Conservation (phyloP, 2,329 filamentous ascomycete species). For the Cercospora sesami region DNA sequence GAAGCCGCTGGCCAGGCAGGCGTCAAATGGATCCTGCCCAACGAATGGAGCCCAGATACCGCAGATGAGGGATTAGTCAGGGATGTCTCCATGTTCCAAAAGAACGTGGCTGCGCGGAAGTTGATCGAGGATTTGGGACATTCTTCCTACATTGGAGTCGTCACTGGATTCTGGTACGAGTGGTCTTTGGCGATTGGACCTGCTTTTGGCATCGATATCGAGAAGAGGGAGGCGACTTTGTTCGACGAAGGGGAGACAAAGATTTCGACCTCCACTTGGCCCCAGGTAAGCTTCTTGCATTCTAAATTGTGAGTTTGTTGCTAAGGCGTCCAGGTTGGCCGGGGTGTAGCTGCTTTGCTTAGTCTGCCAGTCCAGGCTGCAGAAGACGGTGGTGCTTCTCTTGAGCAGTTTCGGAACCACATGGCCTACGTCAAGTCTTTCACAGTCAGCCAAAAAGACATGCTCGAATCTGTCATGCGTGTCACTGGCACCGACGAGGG, state of each 20-base stretch:
- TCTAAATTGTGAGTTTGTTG: neutral
- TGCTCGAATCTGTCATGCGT: constrained; percentile 61
- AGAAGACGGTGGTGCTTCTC: neutral
- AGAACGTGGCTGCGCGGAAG: neutral
- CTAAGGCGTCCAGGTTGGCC: neutral
- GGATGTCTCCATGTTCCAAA: neutral
- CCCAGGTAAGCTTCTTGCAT: neutral
- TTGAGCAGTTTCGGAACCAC: constrained; percentile 32
- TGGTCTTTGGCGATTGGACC: neutral
- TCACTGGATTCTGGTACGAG: neutral
- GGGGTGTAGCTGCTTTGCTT: neutral
- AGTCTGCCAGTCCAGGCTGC: neutral
- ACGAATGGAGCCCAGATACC: neutral
- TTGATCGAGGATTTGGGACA: neutral
- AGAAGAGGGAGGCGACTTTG: neutral
- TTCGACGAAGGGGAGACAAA: neutral
- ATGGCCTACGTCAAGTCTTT: constrained; percentile 58
- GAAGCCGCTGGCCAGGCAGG: neutral
- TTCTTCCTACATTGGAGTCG: neutral
- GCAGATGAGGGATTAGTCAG: neutral
- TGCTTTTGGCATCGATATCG: neutral
- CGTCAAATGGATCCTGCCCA: neutral
- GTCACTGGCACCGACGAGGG: constrained; percentile 52
- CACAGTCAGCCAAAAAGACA: constrained; percentile 61
- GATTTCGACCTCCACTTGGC: neutral